A percentile compares a stretch with the other conserved stretches of the same genome.
Conservation (phyloP, 2,329 filamentous ascomycete genomes). For the Ophiostoma triangulosporum region DNA sequence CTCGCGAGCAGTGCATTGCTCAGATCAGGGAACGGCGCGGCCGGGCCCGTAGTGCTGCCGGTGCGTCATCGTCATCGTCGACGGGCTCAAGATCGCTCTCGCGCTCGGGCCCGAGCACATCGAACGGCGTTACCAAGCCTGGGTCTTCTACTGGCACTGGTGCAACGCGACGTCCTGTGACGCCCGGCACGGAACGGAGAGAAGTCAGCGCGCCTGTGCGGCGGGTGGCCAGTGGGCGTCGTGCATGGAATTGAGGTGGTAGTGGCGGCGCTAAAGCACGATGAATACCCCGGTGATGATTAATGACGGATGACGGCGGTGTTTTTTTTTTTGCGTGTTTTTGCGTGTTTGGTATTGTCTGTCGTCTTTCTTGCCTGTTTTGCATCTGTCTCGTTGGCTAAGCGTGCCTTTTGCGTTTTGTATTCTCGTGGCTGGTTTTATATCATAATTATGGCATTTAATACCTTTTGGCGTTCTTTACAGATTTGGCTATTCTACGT, state of each 20-base stretch:
- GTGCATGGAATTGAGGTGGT: background rate
- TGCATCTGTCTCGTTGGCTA: background rate
- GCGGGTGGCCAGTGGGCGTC: conserved; percentile 8
- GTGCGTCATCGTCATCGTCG: conserved; percentile 5
- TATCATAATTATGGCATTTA: background rate
- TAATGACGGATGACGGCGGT: background rate
- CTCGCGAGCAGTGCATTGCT: conserved; percentile 60
- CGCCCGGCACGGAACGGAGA: conserved; percentile 12
- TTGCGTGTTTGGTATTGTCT: background rate
- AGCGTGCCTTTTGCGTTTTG: background rate
- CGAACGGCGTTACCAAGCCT: background rate
- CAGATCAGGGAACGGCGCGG: conserved; percentile 62
- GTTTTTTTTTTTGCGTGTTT: background rate
- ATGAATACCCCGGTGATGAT: background rate
- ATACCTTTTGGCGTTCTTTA: background rate
- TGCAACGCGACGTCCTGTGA: conserved; percentile 10
- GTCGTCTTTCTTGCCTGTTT: background rate
- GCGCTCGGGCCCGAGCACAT: background rate
- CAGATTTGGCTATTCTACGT: no score
- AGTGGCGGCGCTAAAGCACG: background rate
- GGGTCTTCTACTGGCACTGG: background rate
- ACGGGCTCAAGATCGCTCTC: background rate
- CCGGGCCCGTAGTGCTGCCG: conserved; percentile 49
- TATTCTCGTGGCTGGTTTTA: background rate
- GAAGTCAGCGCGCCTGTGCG: conserved; percentile 14